Conservation (phyloP, 257 asterid species). For the Scutellaria minor region DNA sequence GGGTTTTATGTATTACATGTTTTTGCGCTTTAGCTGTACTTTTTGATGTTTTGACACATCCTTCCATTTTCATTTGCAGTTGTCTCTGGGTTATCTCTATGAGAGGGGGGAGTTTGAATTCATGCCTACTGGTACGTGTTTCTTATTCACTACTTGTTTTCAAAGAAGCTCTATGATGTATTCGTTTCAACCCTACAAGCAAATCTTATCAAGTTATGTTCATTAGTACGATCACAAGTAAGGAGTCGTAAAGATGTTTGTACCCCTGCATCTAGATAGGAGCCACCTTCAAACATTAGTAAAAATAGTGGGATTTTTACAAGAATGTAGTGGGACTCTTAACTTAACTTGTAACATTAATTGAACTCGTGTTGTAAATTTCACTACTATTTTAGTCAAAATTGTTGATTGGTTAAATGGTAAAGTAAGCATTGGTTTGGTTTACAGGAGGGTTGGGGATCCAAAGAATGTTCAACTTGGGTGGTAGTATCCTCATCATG, state of each 20-base stretch:
- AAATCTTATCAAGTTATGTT: too few relatives aligned
- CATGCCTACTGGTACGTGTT: conserved; percentile 55
- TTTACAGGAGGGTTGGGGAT: conserved; percentile 60
- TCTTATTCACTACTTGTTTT: neutral
- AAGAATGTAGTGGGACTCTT: too few relatives aligned
- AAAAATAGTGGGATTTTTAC: too few relatives aligned
- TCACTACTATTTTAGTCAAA: neutral
- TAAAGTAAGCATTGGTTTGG: neutral
- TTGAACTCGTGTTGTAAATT: neutral
- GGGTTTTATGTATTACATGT: too few relatives aligned
- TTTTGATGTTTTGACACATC: neutral
- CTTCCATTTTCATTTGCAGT: conserved; percentile 43
- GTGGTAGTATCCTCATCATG: conserved; percentile 42
- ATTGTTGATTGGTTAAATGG: neutral
- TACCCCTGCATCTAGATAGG: too few relatives aligned
- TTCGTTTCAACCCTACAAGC: too few relatives aligned
- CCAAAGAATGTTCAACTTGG: conserved; percentile 48
- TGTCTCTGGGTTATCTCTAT: conserved; percentile 50
- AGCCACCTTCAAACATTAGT: too few relatives aligned
- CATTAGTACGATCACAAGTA: too few relatives aligned
- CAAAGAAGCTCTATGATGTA: too few relatives aligned
- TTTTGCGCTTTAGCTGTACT: too few relatives aligned
- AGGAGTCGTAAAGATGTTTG: too few relatives aligned
- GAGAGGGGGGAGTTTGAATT: conserved; percentile 51
- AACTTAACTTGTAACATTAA: too few relatives aligned